phyloP scores from a whole-genome alignment of 495 filamentous ascomycete species.

The Oidiodendron maius region DNA sequence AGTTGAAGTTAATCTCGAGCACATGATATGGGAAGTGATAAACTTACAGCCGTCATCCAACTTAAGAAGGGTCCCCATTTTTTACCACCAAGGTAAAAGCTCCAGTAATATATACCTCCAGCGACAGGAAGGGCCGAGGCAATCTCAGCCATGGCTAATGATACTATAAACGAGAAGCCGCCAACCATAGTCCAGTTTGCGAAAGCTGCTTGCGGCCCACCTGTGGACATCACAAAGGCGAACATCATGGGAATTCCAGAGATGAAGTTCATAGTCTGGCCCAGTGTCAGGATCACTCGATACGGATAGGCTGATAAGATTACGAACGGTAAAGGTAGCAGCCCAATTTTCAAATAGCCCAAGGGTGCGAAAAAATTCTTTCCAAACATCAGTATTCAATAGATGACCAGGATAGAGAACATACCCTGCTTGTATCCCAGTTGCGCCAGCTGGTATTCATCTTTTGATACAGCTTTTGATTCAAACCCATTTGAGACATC shows the following conservation, averaged over 20 bases:
- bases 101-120: conserved; percentile 31
- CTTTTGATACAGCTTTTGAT: too few relatives aligned
- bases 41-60: too few relatives aligned
- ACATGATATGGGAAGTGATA: too few relatives aligned
- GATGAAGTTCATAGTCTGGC: conserved; percentile 23
- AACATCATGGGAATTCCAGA: conserved; percentile 25
- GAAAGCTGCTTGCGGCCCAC: conserved; percentile 23
- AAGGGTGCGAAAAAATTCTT: conserved; percentile 24
- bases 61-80: conserved; percentile 30
- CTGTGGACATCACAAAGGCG: conserved; percentile 24
- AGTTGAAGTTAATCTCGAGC: too few relatives aligned
- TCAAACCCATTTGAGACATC: too few relatives aligned
- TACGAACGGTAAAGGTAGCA: conserved; percentile 18
- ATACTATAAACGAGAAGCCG: conserved; percentile 21
- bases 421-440: conserved; percentile 23
- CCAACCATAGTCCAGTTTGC: conserved; percentile 25
- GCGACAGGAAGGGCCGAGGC: conserved; percentile 25
- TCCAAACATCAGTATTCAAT: too few relatives aligned
- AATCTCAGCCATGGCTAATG: conserved; percentile 23
- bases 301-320: too few relatives aligned
- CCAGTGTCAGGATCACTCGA: not conserved
- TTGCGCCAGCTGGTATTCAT: conserved; percentile 20
- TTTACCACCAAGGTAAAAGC: conserved; percentile 24
- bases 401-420: too few relatives aligned
- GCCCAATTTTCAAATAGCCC: conserved; percentile 29